Conservation (phyloP, 805 yeast species). For the Candida caryicola region DNA sequence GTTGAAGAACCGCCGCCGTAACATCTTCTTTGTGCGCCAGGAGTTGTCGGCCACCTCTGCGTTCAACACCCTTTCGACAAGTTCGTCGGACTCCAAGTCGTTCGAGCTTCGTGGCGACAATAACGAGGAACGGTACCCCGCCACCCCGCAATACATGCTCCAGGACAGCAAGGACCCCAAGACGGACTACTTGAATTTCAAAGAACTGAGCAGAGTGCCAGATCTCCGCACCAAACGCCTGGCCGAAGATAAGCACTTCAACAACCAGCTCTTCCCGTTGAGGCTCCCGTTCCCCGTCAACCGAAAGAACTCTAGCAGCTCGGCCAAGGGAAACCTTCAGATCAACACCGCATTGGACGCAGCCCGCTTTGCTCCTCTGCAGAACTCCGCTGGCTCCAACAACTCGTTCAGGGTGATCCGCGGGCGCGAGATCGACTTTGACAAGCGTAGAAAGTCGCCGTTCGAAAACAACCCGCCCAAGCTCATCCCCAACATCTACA, state of each 20-base stretch:
- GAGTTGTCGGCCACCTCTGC: slow-evolving; percentile 32
- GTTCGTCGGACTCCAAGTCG: slow-evolving; percentile 56
- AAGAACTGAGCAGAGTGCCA: slow-evolving; percentile 28
- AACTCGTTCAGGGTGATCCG: slow-evolving; percentile 66
- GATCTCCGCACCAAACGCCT: background rate
- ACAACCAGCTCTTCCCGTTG: slow-evolving; percentile 11
- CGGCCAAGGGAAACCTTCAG: slow-evolving; percentile 14
- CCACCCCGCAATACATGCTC: slow-evolving; percentile 67
- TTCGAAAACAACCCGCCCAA: slow-evolving; percentile 47
- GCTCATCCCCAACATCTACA: slow-evolving; percentile 32
- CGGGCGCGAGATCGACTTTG: slow-evolving; percentile 75
- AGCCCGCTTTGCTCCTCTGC: background rate
- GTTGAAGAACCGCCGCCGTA: slow-evolving; percentile 28
- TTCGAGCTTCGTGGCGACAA: slow-evolving; percentile 45
- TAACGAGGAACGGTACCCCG: slow-evolving; percentile 47
- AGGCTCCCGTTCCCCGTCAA: slow-evolving; percentile 14
- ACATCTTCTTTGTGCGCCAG: slow-evolving; percentile 35
- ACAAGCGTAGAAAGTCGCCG: slow-evolving; percentile 74
- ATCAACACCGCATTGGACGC: slow-evolving; percentile 14
- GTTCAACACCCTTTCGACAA: slow-evolving; percentile 41
- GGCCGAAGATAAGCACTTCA: background rate
- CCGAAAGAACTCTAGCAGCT: slow-evolving; percentile 4
- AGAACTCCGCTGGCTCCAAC: slow-evolving; percentile 5
- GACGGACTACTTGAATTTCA: slow-evolving; percentile 57
- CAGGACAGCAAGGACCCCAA: slow-evolving; percentile 40